Conservation (phyloP, 768 basidiomycete species). For the Lactarius pseudohatsudake region DNA sequence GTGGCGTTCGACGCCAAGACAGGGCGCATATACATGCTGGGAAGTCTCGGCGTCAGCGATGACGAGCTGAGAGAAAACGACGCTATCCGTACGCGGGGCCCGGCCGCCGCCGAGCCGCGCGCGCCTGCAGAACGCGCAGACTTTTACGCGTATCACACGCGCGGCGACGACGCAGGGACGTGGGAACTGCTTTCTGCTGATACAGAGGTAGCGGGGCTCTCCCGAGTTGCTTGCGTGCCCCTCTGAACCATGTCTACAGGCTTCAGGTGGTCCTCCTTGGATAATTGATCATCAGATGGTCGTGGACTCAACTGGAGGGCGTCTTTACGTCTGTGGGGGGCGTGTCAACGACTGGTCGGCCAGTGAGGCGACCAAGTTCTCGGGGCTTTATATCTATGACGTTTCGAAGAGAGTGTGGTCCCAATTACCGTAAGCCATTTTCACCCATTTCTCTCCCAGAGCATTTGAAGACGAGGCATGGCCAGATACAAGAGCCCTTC, state of each 20-base stretch:
- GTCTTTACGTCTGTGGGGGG: conserved; percentile 76
- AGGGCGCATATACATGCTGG: conserved; percentile 71
- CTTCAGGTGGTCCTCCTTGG: conserved; percentile 66
- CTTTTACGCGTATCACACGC: conserved; percentile 74
- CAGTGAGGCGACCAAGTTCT: conserved; percentile 53
- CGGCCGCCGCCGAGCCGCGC: conserved; percentile 7
- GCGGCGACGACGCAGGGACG: conserved; percentile 58
- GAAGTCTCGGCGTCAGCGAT: conserved; percentile 61
- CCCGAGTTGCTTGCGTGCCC: neutral
- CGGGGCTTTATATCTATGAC: conserved; percentile 74
- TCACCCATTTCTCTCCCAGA: neutral
- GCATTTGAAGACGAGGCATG: neutral
- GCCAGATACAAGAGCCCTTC: conserved; percentile 32
- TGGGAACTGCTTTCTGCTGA: conserved; percentile 74
- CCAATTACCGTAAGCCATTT: conserved; percentile 55
- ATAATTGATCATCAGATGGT: conserved; percentile 83
- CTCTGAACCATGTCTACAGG: conserved; percentile 37
- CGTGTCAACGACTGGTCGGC: conserved; percentile 66
- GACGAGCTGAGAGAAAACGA: conserved; percentile 19
- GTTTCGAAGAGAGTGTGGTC: conserved; percentile 66
- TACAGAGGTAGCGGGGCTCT: conserved; percentile 51
- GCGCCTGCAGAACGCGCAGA: conserved; percentile 50
- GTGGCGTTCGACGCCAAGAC: conserved; percentile 77
- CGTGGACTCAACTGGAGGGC: conserved; percentile 68
- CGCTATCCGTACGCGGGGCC: neutral